phyloP scores from a whole-genome alignment of 768 basidiomycete species.

The Fomitopsis serialis region DNA sequence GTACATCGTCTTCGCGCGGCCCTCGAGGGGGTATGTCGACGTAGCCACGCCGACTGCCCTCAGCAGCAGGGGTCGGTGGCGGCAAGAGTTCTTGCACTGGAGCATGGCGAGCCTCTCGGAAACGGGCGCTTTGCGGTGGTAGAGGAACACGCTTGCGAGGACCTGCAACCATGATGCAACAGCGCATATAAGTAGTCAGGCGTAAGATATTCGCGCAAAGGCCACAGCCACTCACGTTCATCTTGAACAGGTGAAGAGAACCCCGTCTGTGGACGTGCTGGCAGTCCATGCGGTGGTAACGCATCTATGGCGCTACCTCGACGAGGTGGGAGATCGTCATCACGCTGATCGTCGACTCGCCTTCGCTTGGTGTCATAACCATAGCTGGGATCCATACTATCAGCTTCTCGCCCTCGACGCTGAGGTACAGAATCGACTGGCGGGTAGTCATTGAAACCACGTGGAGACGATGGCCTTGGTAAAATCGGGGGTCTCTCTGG shows the following conservation, averaged over 20 bases:
- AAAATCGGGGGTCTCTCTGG: conserved; percentile 3
- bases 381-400: conserved; percentile 1
- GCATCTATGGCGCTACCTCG: conserved; percentile 2
- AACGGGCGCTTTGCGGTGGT: conserved; percentile 36
- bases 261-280: conserved; percentile 6
- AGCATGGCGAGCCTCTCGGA: neutral
- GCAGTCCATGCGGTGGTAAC: conserved; percentile 6
- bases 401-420: conserved; percentile 16
- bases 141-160: conserved; percentile 37
- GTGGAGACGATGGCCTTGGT: neutral
- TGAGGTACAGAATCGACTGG: conserved; percentile 12
- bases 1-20: neutral
- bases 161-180: neutral
- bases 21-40: neutral
- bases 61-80: neutral
- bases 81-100: neutral
- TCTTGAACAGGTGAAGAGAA: conserved; percentile 2
- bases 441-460: neutral
- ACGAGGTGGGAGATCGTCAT: conserved; percentile 3
- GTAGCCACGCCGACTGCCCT: neutral
- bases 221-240: neutral
- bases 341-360: conserved; percentile 14
- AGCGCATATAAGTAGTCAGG: no score
- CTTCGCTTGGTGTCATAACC: conserved; percentile 17
- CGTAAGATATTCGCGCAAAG: no score